Evolutionary conservation across 2,329 filamentous ascomycete species (phyloP).

Genomic region (Fusarium pseudoanthophilum): DNA sequence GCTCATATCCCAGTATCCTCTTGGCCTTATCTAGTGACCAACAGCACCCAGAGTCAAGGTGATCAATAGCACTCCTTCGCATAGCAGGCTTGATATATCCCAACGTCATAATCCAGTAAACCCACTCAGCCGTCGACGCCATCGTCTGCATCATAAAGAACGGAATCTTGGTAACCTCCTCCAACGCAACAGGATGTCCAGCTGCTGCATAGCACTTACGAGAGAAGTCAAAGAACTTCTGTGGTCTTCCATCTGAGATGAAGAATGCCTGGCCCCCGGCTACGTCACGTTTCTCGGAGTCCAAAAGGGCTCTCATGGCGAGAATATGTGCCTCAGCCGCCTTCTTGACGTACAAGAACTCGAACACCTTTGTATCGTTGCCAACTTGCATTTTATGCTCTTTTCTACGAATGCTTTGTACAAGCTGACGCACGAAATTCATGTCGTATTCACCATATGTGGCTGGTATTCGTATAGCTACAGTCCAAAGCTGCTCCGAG

Average conservation of each 20-base stretch:
- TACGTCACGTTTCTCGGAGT: rapidly evolving
- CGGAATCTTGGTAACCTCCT: neutral
- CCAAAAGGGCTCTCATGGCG: neutral
- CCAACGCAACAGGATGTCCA: neutral
- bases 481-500: neutral
- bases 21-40: conserved; percentile 1
- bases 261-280: neutral
- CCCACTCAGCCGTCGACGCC: neutral
- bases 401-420: neutral
- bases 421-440: neutral
- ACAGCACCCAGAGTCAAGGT: neutral
- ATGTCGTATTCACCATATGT: neutral
- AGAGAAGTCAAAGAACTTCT: neutral
- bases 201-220: neutral
- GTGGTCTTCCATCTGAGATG: neutral
- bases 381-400: conserved; percentile 12
- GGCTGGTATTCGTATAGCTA: neutral
- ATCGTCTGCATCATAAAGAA: neutral
- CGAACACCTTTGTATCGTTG: neutral
- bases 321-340: neutral
- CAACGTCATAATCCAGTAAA: neutral
- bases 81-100: neutral
- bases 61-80: neutral
- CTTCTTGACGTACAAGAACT: neutral
- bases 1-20: neutral